Conservation (phyloP, 2,329 filamentous ascomycete species). For the Diplocarpon mali region DNA sequence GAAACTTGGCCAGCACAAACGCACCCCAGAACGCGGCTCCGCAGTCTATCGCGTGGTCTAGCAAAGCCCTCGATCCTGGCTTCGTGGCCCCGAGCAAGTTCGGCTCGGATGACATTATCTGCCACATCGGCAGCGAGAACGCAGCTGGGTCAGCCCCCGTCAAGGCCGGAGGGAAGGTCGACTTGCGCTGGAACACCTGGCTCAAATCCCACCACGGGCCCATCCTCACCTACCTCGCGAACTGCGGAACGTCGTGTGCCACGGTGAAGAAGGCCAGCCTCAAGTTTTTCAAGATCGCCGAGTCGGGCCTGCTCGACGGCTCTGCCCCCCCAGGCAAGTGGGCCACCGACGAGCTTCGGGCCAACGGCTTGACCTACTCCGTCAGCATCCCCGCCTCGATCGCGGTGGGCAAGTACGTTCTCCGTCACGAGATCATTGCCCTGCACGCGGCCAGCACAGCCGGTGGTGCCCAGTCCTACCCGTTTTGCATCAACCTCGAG, state of each 20-base stretch:
- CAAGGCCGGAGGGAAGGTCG: constrained; percentile 35
- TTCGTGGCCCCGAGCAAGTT: constrained; percentile 38
- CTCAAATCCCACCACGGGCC: constrained; percentile 35
- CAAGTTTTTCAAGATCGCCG: constrained; percentile 34
- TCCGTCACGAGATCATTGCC: constrained; percentile 39
- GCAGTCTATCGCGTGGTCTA: constrained; percentile 31
- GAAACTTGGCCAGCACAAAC: too few relatives aligned
- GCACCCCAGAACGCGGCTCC: too few relatives aligned
- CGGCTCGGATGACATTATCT: constrained; percentile 35
- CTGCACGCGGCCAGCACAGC: constrained; percentile 22
- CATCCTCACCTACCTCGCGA: constrained; percentile 20
- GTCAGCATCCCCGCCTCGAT: constrained; percentile 34
- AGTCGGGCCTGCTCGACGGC: constrained; percentile 29
- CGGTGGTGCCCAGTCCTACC: constrained; percentile 39
- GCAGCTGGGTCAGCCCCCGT: constrained; percentile 32
- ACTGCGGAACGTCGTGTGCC: constrained; percentile 28
- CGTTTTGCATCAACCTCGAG: constrained; percentile 39
- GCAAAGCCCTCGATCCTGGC: constrained; percentile 34
- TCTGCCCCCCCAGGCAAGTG: too few relatives aligned
- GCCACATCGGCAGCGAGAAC: constrained; percentile 34
- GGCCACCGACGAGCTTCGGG: constrained; percentile 37
- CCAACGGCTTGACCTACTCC: constrained; percentile 40
- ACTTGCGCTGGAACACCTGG: constrained; percentile 39
- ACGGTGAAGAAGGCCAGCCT: constrained; percentile 28
- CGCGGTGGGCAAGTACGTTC: constrained; percentile 37